Evolutionary conservation across 352 stramenopile species (phyloP), one percentile per base, ranked within the genome.

Genomic region (Phytopythium kandeliae): DNA sequence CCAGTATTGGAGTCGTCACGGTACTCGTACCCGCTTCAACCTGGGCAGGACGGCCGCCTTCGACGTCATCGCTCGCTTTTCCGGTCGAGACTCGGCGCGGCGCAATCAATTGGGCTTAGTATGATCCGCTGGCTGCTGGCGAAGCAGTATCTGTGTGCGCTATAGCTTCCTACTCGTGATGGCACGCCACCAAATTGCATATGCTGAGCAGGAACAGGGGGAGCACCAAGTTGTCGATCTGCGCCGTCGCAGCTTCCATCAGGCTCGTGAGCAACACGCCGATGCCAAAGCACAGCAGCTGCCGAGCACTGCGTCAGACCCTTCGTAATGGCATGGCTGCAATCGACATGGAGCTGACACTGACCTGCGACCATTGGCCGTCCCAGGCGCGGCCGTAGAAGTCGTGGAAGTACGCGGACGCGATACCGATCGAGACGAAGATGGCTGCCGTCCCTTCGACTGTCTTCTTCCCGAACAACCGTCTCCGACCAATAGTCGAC

Each of bases 221-320:
- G 4, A 93, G 65, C 24, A 91, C 78, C 46, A 91, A 65, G 59
- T 93, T 93, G 64, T 93, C 82, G 55, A 93, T 93, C 54, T 91
- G 82, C 9, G 73, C 62, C 15, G 82, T 90, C 13, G 74, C 64
- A 0, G 74, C 80, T 34, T 93, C 82, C 21, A 91, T 64, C 1
- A 86, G 40, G 35, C 60, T 86, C 21, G 80, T 91, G 44, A 89
- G 63, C 9, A 82, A 34, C 8, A 71, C 48, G 16, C 60, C 68
- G 7, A 35, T 19, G 4, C 67, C 9, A 7, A 85, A 56, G 21
- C 70, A 19, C 15, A 55, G 7, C 25, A 69, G 19, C 69, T 85
- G 36, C 19, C 19, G 28, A 33, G 24, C 57, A 28, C 8, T 31
- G 1, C n/a, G 19, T 7, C 25, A 22, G 4, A 19, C 4, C 7